Evolutionary conservation across 345 rosid genomes (phyloP), one percentile per base, ranked within the genome.

Genomic region (Atalantia buxifolia): DNA sequence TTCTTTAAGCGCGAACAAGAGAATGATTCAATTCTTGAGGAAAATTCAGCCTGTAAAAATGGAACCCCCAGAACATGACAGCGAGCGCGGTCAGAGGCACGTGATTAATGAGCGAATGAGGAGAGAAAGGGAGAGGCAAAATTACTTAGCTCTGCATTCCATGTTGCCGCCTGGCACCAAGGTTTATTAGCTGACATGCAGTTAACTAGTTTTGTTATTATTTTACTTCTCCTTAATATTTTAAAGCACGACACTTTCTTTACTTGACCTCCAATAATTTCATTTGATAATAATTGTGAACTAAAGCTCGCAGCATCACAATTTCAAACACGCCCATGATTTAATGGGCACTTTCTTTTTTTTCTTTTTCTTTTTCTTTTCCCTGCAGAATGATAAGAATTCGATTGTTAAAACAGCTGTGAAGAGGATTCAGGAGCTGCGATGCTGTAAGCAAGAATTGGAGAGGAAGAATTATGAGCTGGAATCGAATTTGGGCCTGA

Each of bases 41-140:
- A 83, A 83, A 70, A 86, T 48, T 70, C 80, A 86, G 85, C 69
- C 75, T 10, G 50, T 57, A 55, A 63, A 30, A 76, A 45, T 9
- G 56, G 77, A 45, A 38, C 57, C 65, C 36, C 73, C 40, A 27
- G 87, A 80, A 18, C 66, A 78, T n/a, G 88, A 76, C 42, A 81
- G 82, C 55, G 81, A 82, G 2, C 84, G 90, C 69, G 36, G 85
- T 56, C 76, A 79, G 71, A 82, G 77, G 9, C 97, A 89, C 75
- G 88, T 81, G 92, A 64, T 92, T 85, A 89, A 83, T 65, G 98
- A 94, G 78, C 85, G 98, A 82, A 64, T 80, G 68, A 88, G 98
- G 71, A 86, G 98, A 83, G 86, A 81, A 77, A 89, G 59, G 84
- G 96, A 92, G 85, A 90, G 82, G 84, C 77, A 81, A 16, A 83